Percentiles rank a stretch among this genome's conserved stretches.
Evolutionary conservation across 148 eudicot species (phyloP).

Genomic region (Fagopyrum homotropicum): DNA sequence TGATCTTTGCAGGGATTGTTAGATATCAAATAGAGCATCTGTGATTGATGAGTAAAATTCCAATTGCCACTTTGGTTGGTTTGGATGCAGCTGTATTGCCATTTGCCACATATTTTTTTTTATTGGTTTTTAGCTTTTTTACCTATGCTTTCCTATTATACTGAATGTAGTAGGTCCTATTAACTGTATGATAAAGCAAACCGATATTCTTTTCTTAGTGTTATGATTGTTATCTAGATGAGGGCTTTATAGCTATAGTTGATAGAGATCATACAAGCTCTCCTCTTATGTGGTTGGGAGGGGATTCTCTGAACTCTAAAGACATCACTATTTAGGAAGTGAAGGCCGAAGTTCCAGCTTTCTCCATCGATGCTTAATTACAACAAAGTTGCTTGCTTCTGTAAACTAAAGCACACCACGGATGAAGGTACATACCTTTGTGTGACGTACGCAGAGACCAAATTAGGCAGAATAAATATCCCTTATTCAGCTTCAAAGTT

Average conservation of each 20-base stretch:
- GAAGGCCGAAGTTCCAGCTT: background rate
- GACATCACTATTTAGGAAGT: background rate
- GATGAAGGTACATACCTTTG: background rate
- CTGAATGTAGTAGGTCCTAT: background rate
- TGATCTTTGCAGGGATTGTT: background rate
- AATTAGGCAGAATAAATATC: background rate
- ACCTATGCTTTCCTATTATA: background rate
- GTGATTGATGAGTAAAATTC: background rate
- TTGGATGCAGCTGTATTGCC: background rate
- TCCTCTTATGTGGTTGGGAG: background rate
- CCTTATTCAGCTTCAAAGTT: background rate
- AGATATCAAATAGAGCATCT: background rate
- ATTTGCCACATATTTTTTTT: background rate
- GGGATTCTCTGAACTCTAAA: background rate
- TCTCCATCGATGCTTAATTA: background rate
- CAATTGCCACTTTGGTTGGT: conserved; percentile 1
- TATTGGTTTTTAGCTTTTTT: background rate
- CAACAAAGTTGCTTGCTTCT: background rate
- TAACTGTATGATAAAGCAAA: background rate
- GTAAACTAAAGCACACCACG: background rate
- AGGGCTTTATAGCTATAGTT: background rate
- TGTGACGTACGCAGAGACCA: background rate
- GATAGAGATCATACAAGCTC: background rate
- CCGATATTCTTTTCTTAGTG: background rate
- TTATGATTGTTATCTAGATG: background rate